Base-by-base conservation (phyloP, 2,329 filamentous ascomycete species). In the Fusarium sp. region DNA sequence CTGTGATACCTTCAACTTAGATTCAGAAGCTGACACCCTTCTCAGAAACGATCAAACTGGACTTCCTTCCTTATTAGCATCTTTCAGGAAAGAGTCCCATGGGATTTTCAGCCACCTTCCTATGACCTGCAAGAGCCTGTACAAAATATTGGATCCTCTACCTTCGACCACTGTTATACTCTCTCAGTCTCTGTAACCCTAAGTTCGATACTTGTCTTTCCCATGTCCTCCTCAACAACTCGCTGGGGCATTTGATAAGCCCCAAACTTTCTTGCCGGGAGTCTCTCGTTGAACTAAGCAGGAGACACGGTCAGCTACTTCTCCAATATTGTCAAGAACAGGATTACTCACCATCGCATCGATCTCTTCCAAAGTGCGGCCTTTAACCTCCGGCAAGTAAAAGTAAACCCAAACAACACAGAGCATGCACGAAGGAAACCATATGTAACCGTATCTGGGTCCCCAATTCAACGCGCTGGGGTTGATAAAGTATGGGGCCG, bases 401-500 rank as follows among this genome's bases (percentile, higher is more conserved):
- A 71, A 72, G 30, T 56, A 72, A 0, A 72, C 69, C 69, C 69
- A 71, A 14, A 43, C 50, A 7, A 65, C 64, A 1, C 60, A 55
- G 2, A 71, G n/a, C 11, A 72, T 59, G 5, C 67, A 71, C 2
- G 69, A 68, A 2, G 69, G 69, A 3, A 72, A 71, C 69, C 69
- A 71, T 5, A 71, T 71, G 2, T 64, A 71, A 4, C 69, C 69
- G 4, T 71, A 71, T 66, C 69, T 46, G 10, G 69, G 69, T 0
- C 69, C 69, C 69, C 69, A 72, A 12, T 72, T 70, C 10, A 72
- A 24, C 2, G 69, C 58, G 2, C 59, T 67, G 2, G 69, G 69
- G 14, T 72, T 72, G 3, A 72, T 72, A 9, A 72, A 72, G 21
- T 72, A 72, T 0, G 69, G 69, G 10, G 69, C 67, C 0, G 69